Evolutionary conservation across 208 protist species (phyloP), one percentile per base, ranked within the genome.

Genomic region (Crithidia mellificae): DNA sequence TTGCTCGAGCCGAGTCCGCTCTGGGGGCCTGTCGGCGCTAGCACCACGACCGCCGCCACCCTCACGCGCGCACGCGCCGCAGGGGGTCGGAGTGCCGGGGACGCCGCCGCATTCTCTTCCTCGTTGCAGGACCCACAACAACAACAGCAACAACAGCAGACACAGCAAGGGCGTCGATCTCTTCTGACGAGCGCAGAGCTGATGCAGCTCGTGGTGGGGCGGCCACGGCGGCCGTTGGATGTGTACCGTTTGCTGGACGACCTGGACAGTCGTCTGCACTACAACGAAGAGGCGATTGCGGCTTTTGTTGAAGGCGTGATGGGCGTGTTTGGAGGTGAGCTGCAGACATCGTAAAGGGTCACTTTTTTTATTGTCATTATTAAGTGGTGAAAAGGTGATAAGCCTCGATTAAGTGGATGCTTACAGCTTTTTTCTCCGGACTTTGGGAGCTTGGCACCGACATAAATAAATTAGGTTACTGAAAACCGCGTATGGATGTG

Each of bases 181-280:
- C 65, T 73, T 6, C 68, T 89, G 70, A 81, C 80, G 2, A 63
- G 75, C 17, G 46, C 74, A 5, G 88, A 93, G 59, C 66, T 93
- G 27, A 8, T 93, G 24, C 81, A 74, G 24, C 70, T 93, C 19
- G 80, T 93, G 12, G 80, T 84, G 41, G 83, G 70, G 1, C 68
- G 77, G 24, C 88, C 88, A 41, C 70, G 68, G 50, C 57, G 59
- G 2, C 53, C 63, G 38, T 56, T 93, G 24, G 81, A 93, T 20
- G 76, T 93, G 53, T 81, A 88, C 55, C 82, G 81, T 17, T 47
- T 91, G 41, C 36, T 93, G 29, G 85, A 93, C n/a, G 59, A 81
- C 32, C 41, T 93, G 11, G 77, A 84, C 14, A 55, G 70, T 22
- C 63, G 77, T 12, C 59, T 83, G 47, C 72, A 62, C 19, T 58